Evolutionary conservation across 139 green algal genomes (phyloP), one percentile per base, ranked within the genome.

Genomic region (Ettlia oleoabundans): DNA sequence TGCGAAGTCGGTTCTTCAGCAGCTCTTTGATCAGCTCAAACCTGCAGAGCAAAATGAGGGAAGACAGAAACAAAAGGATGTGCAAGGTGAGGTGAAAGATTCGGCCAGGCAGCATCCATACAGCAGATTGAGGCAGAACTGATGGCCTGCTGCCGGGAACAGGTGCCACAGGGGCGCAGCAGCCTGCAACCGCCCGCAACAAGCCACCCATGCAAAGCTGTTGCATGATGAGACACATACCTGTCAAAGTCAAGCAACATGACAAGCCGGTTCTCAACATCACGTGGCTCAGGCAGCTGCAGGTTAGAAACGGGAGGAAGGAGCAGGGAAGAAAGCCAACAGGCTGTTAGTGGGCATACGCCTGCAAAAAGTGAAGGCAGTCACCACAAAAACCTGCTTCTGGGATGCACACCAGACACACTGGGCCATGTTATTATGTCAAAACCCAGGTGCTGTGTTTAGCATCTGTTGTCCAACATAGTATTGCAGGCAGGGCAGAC

Each of bases 1-100:
- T 90, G 78, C 91, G 94, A 30, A 93, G 73, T 55, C 94, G 87
- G 87, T 99, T 98, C 18, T 84, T 73, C 66, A 99, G 78, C 81
- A 99, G 92, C 86, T 95, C 86, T 90, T 99, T 99, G 90, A 99
- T 95, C 24, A 99, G 87, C 58, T 96, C 93, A 86, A 99, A 99
- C 24, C 65, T 72, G 32, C 5, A 72, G 37, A 47, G n/a, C n/a
- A n/a, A n/a, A n/a, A n/a, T n/a, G 35, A 3, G 21, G 24, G 33
- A 33, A 10, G 35, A 19, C 15, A 18, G 65, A 3, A 40, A 26
- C 18, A 38, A 2, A 38, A 10, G 47, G 13, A 58, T 58, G 47
- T 58, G n/a, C n/a, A n/a, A n/a, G n/a, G n/a, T n/a, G 47, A 15
- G 47, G 21, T 28, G 55, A 65, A 9, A 65, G 30, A 65, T 28